Evolutionary conservation across 139 green algal species (phyloP).

Genomic region (Chlorella sp.): DNA sequence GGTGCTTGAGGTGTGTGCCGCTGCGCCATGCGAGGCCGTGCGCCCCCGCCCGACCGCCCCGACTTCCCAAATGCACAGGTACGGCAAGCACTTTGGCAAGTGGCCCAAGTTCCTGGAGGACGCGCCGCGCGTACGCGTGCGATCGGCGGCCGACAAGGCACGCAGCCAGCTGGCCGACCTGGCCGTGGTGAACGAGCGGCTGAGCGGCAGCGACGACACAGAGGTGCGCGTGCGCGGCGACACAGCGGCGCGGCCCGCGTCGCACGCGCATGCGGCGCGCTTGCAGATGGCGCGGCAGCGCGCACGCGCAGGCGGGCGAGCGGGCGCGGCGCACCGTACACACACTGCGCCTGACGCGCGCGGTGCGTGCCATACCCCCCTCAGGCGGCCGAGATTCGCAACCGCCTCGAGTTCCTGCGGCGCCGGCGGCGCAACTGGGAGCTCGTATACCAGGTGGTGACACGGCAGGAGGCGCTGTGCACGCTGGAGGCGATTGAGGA

Average conservation of each 20-base stretch:
- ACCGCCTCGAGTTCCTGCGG: constrained; percentile 73
- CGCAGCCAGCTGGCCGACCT: constrained; percentile 76
- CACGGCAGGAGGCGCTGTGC: constrained; percentile 63
- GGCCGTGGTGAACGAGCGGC: constrained; percentile 75
- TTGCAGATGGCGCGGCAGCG: no score
- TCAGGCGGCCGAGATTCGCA: constrained; percentile 36
- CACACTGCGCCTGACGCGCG: no score
- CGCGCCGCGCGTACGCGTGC: constrained; percentile 66
- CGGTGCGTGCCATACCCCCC: no score
- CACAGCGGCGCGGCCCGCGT: background rate
- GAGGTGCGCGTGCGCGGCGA: background rate
- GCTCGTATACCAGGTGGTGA: constrained; percentile 76
- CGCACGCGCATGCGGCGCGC: no score
- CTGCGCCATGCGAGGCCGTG: no score
- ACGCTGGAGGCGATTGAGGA: constrained; percentile 82
- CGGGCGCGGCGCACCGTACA: no score
- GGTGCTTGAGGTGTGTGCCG: no score
- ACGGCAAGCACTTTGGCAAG: constrained; percentile 43
- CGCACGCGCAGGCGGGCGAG: no score
- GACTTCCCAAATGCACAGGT: constrained; percentile 5
- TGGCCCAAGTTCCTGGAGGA: constrained; percentile 19
- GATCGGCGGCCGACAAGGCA: constrained; percentile 38
- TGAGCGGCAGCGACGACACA: constrained; percentile 37
- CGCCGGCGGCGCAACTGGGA: constrained; percentile 72
- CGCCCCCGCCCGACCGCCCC: no score